Evolutionary conservation across 768 basidiomycete genomes (phyloP).

Genomic region (Kwoniella pini): DNA sequence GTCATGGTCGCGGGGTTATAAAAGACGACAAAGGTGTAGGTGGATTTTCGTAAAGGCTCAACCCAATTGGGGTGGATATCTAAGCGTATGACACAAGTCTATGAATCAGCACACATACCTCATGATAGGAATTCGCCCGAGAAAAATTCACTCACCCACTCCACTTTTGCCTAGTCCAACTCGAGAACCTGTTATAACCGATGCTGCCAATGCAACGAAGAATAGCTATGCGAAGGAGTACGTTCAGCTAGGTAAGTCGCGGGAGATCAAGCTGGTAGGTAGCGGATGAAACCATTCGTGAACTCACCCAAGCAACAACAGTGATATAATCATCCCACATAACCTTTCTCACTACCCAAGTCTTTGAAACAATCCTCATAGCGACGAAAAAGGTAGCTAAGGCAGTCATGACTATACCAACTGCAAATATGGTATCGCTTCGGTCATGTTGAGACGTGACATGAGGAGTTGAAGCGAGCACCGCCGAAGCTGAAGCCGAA

Average conservation of each 20-base stretch:
- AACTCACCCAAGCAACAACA: constrained; percentile 46
- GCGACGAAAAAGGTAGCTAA: constrained; percentile 43
- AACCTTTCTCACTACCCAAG: constrained; percentile 30
- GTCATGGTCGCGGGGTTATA: constrained; percentile 52
- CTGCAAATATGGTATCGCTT: constrained; percentile 41
- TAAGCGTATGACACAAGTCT: no score
- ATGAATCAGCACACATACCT: not conserved
- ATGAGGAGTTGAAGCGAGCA: constrained; percentile 18
- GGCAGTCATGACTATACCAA: constrained; percentile 39
- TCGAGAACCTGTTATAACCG: constrained; percentile 33
- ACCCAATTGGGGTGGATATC: constrained; percentile 21
- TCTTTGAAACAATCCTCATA: constrained; percentile 44
- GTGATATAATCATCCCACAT: constrained; percentile 43
- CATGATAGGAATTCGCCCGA: no score
- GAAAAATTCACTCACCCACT: constrained; percentile 21
- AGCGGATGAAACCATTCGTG: no score
- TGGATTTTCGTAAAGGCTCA: constrained; percentile 18
- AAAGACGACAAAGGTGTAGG: constrained; percentile 48
- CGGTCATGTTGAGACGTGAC: constrained; percentile 38
- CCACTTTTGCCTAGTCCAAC: constrained; percentile 41
- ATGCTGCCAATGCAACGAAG: constrained; percentile 26
- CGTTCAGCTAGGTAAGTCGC: constrained; percentile 10
- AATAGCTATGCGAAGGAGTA: constrained; percentile 21
- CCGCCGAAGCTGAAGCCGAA: not conserved
- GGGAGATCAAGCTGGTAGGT: no score